Evolutionary conservation across 176 grass and related monocot species (phyloP).

Genomic region (Panicum miliaceum): DNA sequence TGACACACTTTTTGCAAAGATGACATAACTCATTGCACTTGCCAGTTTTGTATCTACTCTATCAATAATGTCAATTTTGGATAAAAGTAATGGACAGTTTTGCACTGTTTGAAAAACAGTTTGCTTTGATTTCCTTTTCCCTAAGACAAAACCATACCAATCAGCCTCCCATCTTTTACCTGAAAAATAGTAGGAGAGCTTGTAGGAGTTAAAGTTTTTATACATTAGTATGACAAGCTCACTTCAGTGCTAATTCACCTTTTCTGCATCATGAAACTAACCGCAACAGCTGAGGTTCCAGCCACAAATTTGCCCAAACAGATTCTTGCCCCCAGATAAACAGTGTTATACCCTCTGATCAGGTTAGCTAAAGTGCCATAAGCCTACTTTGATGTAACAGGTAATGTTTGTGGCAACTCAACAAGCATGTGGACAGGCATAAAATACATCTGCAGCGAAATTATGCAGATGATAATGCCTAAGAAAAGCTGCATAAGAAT

Average conservation of each 20-base stretch:
- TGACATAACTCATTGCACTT: slow-evolving; percentile 16
- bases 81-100: slow-evolving; percentile 31
- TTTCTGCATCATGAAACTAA: slow-evolving; percentile 26
- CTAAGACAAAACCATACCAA: neutral
- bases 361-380: slow-evolving; percentile 28
- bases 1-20: neutral
- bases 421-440: slow-evolving; percentile 81
- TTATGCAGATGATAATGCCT: slow-evolving; percentile 95
- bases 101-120: slow-evolving; percentile 16
- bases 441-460: slow-evolving; percentile 98
- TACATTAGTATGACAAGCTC: slow-evolving; percentile 9
- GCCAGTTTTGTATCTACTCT: slow-evolving; percentile 14
- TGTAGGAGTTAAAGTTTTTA: neutral
- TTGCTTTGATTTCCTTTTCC: slow-evolving; percentile 10
- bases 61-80: slow-evolving; percentile 6
- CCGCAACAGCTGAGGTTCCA: slow-evolving; percentile 15
- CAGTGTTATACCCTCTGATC: slow-evolving; percentile 18
- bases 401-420: slow-evolving; percentile 69
- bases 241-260: slow-evolving; percentile 16
- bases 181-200: slow-evolving; percentile 15
- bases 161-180: slow-evolving; percentile 25
- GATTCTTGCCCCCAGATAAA: slow-evolving; percentile 11
- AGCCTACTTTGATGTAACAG: slow-evolving; percentile 50
- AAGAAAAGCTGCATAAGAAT: slow-evolving; percentile 82
- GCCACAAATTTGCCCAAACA: neutral